Conservation (phyloP, 768 basidiomycete genomes). For the Lactifluus hygrophoroides region DNA sequence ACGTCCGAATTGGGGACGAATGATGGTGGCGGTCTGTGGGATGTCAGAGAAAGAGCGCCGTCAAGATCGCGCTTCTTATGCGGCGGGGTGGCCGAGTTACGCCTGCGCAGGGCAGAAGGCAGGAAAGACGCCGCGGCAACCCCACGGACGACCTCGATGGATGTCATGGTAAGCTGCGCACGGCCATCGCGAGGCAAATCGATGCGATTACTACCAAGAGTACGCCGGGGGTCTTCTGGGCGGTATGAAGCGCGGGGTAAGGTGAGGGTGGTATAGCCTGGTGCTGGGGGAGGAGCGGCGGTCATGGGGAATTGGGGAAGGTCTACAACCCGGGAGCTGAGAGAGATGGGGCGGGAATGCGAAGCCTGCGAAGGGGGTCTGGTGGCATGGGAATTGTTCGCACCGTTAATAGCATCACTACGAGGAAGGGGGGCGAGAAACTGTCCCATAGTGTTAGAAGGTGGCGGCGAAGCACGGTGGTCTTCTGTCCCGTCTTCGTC, state of each 20-base stretch:
- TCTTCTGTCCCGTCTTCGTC: conserved; percentile 29
- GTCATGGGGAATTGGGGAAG: conserved; percentile 29
- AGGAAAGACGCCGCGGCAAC: conserved; percentile 20
- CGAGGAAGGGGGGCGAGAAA: conserved; percentile 17
- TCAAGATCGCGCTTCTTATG: conserved; percentile 15
- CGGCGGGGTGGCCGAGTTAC: conserved; percentile 7
- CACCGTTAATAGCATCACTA: neutral
- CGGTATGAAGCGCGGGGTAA: conserved; percentile 39
- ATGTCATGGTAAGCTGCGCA: conserved; percentile 85
- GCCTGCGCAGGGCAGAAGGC: neutral
- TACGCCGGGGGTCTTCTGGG: conserved; percentile 30
- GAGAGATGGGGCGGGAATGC: conserved; percentile 12
- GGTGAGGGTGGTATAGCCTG: conserved; percentile 36
- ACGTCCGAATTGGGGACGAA: conserved; percentile 62
- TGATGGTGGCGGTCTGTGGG: conserved; percentile 50
- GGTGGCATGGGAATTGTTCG: neutral
- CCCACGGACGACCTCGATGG: conserved; percentile 67
- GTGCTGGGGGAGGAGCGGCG: conserved; percentile 5
- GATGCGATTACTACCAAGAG: conserved; percentile 40
- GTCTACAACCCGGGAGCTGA: conserved; percentile 21
- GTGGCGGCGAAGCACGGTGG: neutral
- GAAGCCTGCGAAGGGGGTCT: conserved; percentile 3
- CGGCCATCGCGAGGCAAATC: conserved; percentile 71
- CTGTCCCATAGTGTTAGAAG: conserved; percentile 15
- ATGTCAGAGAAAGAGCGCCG: conserved; percentile 26